Percentiles rank a stretch among this genome's conserved stretches.
phyloP scores from a whole-genome alignment of 1,139 yeast genomes.

The Yamadazyma friedrichii region DNA sequence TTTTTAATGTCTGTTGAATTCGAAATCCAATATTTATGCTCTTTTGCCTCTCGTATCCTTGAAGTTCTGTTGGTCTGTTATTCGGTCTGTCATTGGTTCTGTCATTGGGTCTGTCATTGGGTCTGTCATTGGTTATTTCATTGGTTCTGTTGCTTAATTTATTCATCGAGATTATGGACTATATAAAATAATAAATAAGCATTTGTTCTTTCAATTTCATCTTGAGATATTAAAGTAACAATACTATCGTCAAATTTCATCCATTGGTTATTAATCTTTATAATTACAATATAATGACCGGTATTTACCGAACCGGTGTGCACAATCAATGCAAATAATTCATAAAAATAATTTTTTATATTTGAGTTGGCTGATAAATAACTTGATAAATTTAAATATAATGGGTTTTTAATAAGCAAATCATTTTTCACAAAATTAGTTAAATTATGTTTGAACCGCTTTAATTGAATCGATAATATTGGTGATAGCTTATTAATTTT shows the following conservation, averaged over 20 bases:
- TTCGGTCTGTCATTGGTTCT: too few relatives aligned
- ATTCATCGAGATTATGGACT: slow-evolving; percentile 32
- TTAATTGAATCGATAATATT: slow-evolving; percentile 79
- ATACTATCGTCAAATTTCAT: slow-evolving; percentile 87
- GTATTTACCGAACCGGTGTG: slow-evolving; percentile 93
- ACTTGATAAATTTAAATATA: slow-evolving; percentile 65
- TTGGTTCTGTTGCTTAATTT: too few relatives aligned
- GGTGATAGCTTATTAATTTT: slow-evolving; percentile 69
- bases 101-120: too few relatives aligned
- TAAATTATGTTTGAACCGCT: slow-evolving; percentile 77
- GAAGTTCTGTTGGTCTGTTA: too few relatives aligned
- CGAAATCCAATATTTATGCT: too few relatives aligned
- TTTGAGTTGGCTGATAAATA: slow-evolving; percentile 39
- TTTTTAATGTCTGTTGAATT: too few relatives aligned
- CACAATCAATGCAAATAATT: slow-evolving; percentile 80
- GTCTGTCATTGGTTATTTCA: too few relatives aligned
- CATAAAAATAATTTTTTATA: slow-evolving; percentile 42
- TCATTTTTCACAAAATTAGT: slow-evolving; percentile 71
- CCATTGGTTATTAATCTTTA: slow-evolving; percentile 80
- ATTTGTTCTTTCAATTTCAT: slow-evolving; percentile 63
- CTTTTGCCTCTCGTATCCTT: too few relatives aligned
- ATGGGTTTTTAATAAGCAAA: slow-evolving; percentile 68
- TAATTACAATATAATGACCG: slow-evolving; percentile 86
- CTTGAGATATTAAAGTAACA: slow-evolving; percentile 64
- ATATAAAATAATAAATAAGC: slow-evolving; percentile 84